Conservation (phyloP, 495 filamentous ascomycete genomes). For the Lasiosphaeria hispida region DNA sequence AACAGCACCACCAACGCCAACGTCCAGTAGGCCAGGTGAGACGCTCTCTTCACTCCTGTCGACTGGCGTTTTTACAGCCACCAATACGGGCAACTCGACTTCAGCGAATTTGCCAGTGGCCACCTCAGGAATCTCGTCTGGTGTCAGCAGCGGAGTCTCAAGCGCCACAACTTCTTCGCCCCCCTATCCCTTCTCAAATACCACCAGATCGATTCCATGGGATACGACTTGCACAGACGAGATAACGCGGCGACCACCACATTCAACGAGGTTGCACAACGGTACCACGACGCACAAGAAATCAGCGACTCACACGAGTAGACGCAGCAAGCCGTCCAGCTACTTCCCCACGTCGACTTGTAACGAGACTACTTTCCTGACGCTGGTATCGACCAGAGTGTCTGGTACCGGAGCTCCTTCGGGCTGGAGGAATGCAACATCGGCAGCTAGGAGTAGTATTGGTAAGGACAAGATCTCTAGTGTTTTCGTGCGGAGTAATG, state of each 20-base stretch:
- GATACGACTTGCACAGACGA: conserved; percentile 22
- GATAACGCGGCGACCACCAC: conserved; percentile 2
- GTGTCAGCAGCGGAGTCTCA: background rate
- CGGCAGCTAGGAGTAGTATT: background rate
- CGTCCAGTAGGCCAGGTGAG: background rate
- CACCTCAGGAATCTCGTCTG: background rate
- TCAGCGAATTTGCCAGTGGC: background rate
- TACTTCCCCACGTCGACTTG: conserved; percentile 16
- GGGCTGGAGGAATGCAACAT: conserved; percentile 10
- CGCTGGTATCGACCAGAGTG: background rate
- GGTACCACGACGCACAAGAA: background rate
- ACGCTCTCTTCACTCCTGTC: background rate
- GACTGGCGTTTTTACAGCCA: background rate
- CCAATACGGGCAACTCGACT: background rate
- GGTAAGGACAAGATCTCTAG: background rate
- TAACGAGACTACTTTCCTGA: conserved; percentile 21
- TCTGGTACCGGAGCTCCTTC: conserved; percentile 1
- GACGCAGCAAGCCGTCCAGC: background rate
- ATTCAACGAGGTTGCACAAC: background rate
- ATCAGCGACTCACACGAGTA: conserved; percentile 1
- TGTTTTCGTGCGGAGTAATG: background rate
- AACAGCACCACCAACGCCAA: background rate
- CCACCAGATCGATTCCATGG: conserved; percentile 7
- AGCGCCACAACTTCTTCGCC: conserved; percentile 6
- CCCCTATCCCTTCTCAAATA: conserved; percentile 15